A percentile compares a stretch with the other conserved stretches of the same genome.
These are phyloP conservation scores for Lentinula boryana DNA, from an alignment of 768 basidiomycete genomes.

Conservation along the genomic window DNA sequence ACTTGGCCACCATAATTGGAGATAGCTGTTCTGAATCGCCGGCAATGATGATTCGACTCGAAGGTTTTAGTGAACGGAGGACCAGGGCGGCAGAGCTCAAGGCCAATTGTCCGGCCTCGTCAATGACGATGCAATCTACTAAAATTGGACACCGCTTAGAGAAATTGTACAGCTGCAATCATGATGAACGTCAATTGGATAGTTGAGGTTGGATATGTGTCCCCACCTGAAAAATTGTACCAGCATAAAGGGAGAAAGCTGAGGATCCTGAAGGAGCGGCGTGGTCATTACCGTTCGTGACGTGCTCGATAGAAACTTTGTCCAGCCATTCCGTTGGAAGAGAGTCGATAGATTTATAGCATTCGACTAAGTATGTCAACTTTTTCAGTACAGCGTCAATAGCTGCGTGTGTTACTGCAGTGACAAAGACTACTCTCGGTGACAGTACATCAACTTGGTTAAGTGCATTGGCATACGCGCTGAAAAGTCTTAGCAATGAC, in stretches of 20 bases:
- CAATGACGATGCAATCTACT: conserved; percentile 39
- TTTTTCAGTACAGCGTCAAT: conserved; percentile 43
- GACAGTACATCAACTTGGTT: not conserved
- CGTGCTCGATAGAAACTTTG: conserved; percentile 34
- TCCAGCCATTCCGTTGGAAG: conserved; percentile 36
- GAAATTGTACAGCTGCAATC: conserved; percentile 38
- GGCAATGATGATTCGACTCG: conserved; percentile 39
- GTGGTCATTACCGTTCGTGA: conserved; percentile 35
- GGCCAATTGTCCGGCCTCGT: conserved; percentile 48
- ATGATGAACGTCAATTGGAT: not conserved
- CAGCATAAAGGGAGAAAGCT: conserved; percentile 34
- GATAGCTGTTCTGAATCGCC: conserved; percentile 50
- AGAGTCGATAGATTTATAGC: conserved; percentile 29
- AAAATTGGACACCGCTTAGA: conserved; percentile 30
- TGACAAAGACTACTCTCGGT: conserved; percentile 36
- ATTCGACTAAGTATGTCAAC: conserved; percentile 27
- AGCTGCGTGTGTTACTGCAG: conserved; percentile 48
- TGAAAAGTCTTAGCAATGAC: conserved; percentile 39
- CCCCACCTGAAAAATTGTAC: conserved; percentile 42
- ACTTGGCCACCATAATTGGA: conserved; percentile 41
- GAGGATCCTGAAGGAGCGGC: conserved; percentile 23
- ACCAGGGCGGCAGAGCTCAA: conserved; percentile 41
- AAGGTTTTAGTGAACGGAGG: conserved; percentile 29
- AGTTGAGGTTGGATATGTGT: not conserved
- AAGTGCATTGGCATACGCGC: conserved; percentile 28